Percentiles rank a stretch among this genome's conserved stretches.
Evolutionary conservation across 1,284 basidiomycete genomes (phyloP).

Genomic region (Marasmius sp.): DNA sequence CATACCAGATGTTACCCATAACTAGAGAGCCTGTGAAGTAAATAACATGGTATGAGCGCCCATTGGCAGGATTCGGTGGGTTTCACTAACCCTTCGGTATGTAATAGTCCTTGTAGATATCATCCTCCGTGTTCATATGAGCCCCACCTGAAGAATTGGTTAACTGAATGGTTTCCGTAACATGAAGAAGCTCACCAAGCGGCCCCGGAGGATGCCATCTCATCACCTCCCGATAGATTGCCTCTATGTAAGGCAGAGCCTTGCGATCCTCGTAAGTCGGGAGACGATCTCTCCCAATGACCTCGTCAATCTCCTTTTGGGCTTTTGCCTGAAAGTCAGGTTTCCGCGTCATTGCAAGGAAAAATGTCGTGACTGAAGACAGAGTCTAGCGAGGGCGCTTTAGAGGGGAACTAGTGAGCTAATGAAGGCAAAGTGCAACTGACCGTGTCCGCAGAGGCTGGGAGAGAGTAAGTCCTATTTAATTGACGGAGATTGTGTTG

Average conservation of each 20-base stretch:
- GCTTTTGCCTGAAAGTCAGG: constrained; percentile 42
- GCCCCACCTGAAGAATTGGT: constrained; percentile 3
- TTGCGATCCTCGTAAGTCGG: constrained; percentile 44
- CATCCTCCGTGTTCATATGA: constrained; percentile 26
- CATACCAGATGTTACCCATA: constrained; percentile 34
- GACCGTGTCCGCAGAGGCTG: background rate
- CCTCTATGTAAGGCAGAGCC: constrained; percentile 45
- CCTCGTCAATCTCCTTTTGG: constrained; percentile 44
- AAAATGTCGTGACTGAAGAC: constrained; percentile 37
- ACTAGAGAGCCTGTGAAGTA: constrained; percentile 17
- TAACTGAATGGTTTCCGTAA: background rate
- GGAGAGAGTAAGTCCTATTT: background rate
- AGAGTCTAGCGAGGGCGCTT: constrained; percentile 29
- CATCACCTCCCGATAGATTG: constrained; percentile 43
- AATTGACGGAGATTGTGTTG: background rate
- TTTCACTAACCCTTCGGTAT: constrained; percentile 27
- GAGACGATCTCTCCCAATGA: constrained; percentile 38
- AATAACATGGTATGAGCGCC: too few species aligned
- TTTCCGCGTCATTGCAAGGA: constrained; percentile 42
- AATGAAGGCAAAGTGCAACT: background rate
- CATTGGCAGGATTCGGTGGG: too few species aligned
- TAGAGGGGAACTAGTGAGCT: background rate
- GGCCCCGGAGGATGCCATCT: constrained; percentile 30
- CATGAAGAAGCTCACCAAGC: constrained; percentile 22
- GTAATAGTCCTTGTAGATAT: constrained; percentile 31